Percentiles rank a stretch among this genome's conserved stretches.
These are phyloP conservation scores for Exsudoporus frostii DNA, from an alignment of 768 basidiomycete species.

Conservation along the genomic window DNA sequence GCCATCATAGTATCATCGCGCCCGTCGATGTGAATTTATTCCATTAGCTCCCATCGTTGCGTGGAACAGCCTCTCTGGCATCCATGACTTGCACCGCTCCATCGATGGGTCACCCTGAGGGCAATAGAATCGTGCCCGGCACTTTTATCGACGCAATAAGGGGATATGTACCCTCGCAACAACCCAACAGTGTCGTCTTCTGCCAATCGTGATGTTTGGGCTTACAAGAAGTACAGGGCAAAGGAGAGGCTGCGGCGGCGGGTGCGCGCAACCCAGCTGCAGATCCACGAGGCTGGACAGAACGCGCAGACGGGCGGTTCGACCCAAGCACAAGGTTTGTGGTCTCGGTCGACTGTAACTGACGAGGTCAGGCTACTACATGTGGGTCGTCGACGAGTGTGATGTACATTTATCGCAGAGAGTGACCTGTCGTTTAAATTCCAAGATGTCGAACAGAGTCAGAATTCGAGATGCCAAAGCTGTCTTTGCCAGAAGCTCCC, in stretches of 20 bases:
- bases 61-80: neutral
- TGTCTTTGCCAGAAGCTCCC: constrained; percentile 1
- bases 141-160: constrained; percentile 3
- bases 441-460: constrained; percentile 10
- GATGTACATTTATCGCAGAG: neutral
- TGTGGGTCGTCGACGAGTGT: constrained; percentile 7
- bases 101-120: no score
- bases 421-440: constrained; percentile 9
- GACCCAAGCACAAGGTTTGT: constrained; percentile 11
- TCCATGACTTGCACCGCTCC: neutral
- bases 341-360: neutral
- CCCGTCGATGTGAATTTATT: neutral
- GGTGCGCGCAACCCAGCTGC: neutral
- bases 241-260: constrained; percentile 8
- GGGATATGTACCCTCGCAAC: neutral
- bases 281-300: neutral
- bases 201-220: constrained; percentile 13
- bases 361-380: neutral
- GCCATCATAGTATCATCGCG: no score
- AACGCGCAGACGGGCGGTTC: neutral
- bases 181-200: neutral
- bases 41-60: neutral
- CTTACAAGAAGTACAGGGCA: constrained; percentile 27
- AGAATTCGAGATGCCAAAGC: constrained; percentile 21
- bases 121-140: neutral